A percentile compares a stretch with the other conserved stretches of the same genome.
Evolutionary conservation across 345 rosid genomes (phyloP).

Genomic region (Combretum micranthum): DNA sequence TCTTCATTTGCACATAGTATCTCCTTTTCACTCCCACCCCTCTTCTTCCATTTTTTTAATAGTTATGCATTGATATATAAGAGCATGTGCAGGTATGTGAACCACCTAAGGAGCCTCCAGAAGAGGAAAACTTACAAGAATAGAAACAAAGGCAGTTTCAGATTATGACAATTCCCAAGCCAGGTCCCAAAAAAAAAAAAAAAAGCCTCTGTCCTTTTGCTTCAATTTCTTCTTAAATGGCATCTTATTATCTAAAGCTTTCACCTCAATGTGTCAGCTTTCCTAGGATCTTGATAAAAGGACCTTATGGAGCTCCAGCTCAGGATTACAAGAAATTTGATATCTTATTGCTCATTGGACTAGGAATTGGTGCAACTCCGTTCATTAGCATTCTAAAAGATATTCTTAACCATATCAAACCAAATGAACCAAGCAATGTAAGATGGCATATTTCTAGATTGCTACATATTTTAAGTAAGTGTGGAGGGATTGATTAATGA

Average conservation of each 20-base stretch:
- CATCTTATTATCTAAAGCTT: background rate
- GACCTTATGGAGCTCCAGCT: conserved; percentile 98
- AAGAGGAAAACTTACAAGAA: conserved; percentile 48
- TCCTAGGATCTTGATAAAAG: conserved; percentile 67
- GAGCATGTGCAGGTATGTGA: conserved; percentile 54
- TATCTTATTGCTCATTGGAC: conserved; percentile 69
- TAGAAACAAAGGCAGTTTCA: conserved; percentile 51
- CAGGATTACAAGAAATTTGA: conserved; percentile 73
- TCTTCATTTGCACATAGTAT: background rate
- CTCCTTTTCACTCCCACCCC: too few relatives aligned
- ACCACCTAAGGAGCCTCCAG: conserved; percentile 30
- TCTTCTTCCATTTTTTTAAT: too few relatives aligned
- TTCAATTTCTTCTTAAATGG: background rate
- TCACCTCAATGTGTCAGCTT: conserved; percentile 34
- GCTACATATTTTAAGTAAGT: background rate
- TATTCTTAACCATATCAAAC: conserved; percentile 59
- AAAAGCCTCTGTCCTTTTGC: background rate
- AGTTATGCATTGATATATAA: background rate
- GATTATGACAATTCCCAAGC: conserved; percentile 41
- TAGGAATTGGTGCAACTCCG: conserved; percentile 98
- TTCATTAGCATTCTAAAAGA: conserved; percentile 89
- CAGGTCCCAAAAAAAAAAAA: too few relatives aligned
- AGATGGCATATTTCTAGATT: conserved; percentile 8
- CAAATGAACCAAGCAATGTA: conserved; percentile 23
- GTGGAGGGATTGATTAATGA: too few relatives aligned